These are phyloP conservation scores for Spergularia marina DNA, from an alignment of 148 eudicot species.

Conservation along the genomic window DNA sequence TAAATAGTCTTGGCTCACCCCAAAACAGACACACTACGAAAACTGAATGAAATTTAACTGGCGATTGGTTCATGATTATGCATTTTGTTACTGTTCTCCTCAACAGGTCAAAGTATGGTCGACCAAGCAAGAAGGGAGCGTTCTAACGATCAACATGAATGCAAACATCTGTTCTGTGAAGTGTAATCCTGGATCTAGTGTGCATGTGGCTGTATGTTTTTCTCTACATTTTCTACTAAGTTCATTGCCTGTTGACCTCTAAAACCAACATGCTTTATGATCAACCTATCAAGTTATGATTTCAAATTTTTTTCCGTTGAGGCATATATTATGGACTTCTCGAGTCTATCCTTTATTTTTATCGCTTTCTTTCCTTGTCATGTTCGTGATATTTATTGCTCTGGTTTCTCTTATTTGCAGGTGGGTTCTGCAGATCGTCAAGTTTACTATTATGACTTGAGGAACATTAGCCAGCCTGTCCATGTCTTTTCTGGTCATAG, in stretches of 20 bases:
- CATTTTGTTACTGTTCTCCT: slow-evolving; percentile 10
- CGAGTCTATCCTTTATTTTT: neutral
- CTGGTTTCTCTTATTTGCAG: slow-evolving; percentile 39
- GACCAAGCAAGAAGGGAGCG: slow-evolving; percentile 87
- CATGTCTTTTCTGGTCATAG: slow-evolving; percentile 69
- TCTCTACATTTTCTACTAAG: neutral
- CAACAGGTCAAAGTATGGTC: slow-evolving; percentile 91
- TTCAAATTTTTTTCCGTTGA: neutral
- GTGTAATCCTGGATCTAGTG: slow-evolving; percentile 89
- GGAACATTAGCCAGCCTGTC: slow-evolving; percentile 79
- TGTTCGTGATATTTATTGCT: neutral
- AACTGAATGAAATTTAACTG: neutral
- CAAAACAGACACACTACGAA: neutral
- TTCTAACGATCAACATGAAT: slow-evolving; percentile 68
- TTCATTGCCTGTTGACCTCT: neutral
- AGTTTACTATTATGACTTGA: slow-evolving; percentile 79
- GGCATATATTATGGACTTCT: neutral
- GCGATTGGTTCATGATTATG: slow-evolving; percentile 5
- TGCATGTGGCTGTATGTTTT: slow-evolving; percentile 70
- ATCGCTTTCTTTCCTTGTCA: neutral
- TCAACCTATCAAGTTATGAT: neutral
- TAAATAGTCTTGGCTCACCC: neutral
- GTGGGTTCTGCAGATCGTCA: slow-evolving; percentile 97
- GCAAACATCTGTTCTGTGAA: slow-evolving; percentile 93
- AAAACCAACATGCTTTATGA: no score